Conservation (phyloP, 2,329 filamentous ascomycete genomes). For the Penicillium nordicum region DNA sequence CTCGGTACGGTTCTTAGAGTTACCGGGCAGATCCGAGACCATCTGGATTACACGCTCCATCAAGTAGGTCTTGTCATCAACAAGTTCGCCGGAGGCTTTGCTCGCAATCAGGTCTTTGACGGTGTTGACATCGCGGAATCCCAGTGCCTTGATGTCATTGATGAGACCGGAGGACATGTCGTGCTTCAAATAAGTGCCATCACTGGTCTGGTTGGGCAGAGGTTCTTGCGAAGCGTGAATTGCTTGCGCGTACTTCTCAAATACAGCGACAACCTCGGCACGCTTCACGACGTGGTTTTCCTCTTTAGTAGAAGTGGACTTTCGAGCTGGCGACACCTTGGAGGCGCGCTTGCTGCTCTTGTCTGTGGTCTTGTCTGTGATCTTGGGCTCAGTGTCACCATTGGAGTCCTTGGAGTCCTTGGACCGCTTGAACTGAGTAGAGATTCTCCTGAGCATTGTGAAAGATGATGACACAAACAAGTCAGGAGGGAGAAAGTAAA, state of each 20-base stretch:
- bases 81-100: conserved; percentile 61
- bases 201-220: conserved; percentile 60
- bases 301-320: conserved; percentile 26
- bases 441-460: conserved; percentile 42
- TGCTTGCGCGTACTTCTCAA: conserved; percentile 46
- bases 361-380: conserved; percentile 11
- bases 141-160: conserved; percentile 58
- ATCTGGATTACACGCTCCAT: conserved; percentile 71
- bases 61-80: conserved; percentile 73
- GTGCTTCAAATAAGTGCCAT: conserved; percentile 57
- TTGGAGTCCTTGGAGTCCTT: conserved; percentile 27
- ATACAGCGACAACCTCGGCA: conserved; percentile 41
- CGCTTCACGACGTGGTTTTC: conserved; percentile 33
- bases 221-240: conserved; percentile 58
- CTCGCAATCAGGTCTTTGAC: conserved; percentile 58
- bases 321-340: conserved; percentile 26
- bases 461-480: conserved; percentile 12
- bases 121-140: conserved; percentile 58
- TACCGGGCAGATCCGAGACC: conserved; percentile 60
- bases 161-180: conserved; percentile 52
- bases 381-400: conserved; percentile 34
- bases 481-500: conserved; percentile 1
- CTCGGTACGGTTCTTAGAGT: conserved; percentile 59
- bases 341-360: conserved; percentile 33
- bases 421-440: conserved; percentile 39